Evolutionary conservation across 1,284 basidiomycete genomes (phyloP), one percentile per base, ranked within the genome.

Genomic region (Stygiomarasmius scandens): DNA sequence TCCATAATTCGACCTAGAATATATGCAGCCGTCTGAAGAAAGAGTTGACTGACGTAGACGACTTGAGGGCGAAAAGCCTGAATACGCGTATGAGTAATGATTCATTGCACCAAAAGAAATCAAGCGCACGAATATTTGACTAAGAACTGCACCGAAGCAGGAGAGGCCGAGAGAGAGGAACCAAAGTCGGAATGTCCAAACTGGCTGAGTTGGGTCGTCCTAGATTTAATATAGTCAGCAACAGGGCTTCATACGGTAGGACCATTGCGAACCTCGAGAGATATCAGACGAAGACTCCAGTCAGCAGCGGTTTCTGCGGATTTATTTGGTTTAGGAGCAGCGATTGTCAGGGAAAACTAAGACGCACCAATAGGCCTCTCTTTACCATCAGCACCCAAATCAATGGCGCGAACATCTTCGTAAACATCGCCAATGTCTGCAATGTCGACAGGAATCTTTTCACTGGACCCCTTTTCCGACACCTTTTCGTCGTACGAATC

Each of bases 161-260:
- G 74, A 71, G 20, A 78, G 71, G 27, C 76, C 72, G 16, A 77
- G 54, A 54, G 78, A 76, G 52, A 79, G 70, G 68, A 81, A 76
- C 68, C 77, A 77, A 58, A 76, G 74, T 32, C 81, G 71, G 67
- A 81, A 77, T 6, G 66, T 68, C 65, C 63, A 69, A 23, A 76
- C 70, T n/a, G 76, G 79, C 29, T 80, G 71, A 3, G 72, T 67
- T 0, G 77, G 75, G 66, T 84, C 82, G 63, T 85, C 82, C 27
- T 76, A 70, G 41, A 66, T 16, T 71, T 71, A n/a, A n/a, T 77
- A 68, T 20, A 78, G 64, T 29, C 69, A 66, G 23, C 70, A 68
- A 55, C 71, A 70, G 62, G 76, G 71, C 70, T 56, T 54, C 16
- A 58, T 22, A 16, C n/a, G n/a, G 52, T 25, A 23, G 50, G 10